Evolutionary conservation across 257 asterid species (phyloP).

Genomic region (Solanum etuberosum): DNA sequence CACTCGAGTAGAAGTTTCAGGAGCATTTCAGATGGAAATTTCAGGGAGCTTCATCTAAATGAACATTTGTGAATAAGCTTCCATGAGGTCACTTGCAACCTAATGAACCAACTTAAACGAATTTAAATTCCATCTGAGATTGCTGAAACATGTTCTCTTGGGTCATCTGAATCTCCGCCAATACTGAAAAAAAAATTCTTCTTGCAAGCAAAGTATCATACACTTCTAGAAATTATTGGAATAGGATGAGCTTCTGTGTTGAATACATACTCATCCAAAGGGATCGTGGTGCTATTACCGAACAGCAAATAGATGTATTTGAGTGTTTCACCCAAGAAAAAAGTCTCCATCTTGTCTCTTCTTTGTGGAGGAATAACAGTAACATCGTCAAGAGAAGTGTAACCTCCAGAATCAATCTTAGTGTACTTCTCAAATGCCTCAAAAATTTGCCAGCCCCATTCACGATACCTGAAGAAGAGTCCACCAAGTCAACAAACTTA

Average conservation of each 20-base stretch:
- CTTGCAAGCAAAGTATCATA: slow-evolving; percentile 9
- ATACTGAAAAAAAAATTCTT: neutral
- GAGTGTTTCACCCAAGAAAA: slow-evolving; percentile 86
- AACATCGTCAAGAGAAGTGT: slow-evolving; percentile 80
- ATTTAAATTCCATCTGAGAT: neutral
- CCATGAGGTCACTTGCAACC: neutral
- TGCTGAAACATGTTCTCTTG: neutral
- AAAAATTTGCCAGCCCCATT: slow-evolving; percentile 95
- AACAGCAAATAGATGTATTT: slow-evolving; percentile 78
- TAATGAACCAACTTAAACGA: neutral
- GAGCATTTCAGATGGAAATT: neutral
- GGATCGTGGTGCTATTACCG: slow-evolving; percentile 41
- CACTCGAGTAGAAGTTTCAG: neutral
- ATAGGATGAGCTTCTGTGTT: slow-evolving; percentile 98
- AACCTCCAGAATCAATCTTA: slow-evolving; percentile 81
- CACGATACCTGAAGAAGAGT: slow-evolving; percentile 63
- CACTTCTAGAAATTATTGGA: slow-evolving; percentile 42
- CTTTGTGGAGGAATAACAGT: slow-evolving; percentile 62
- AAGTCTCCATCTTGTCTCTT: slow-evolving; percentile 97
- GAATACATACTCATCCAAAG: slow-evolving; percentile 76
- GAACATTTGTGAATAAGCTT: neutral
- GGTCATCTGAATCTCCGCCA: neutral
- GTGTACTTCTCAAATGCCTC: slow-evolving; percentile 89
- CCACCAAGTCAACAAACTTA: neutral
- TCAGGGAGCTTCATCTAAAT: neutral